Base-by-base conservation (phyloP, 2,329 filamentous ascomycete genomes). In the Parascedosporium putredinis region DNA sequence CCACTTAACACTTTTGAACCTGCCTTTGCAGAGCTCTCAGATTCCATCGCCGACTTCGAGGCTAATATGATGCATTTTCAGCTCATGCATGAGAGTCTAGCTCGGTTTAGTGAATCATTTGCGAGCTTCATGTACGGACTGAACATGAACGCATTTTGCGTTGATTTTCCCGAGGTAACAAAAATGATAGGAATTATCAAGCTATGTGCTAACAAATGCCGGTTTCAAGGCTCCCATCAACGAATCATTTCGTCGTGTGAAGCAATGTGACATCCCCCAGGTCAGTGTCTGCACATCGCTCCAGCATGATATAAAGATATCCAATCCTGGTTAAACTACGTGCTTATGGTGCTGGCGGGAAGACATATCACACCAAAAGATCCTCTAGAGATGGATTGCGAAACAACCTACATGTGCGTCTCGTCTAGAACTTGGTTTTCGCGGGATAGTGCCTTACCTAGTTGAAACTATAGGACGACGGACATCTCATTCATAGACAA, bases 141-240 rank as follows among this genome's bases (percentile, higher is more conserved):
- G 63, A 97, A 97, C 62, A 96, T 98, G 90, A 97, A 96, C 66
- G 93, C 93, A 1, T 98, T 97, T 64, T 97, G 91, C 64, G 90
- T 97, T 27, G 93, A 98, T 65, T 98, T 96, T 56, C 87, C 89
- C 0, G 93, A 98, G 79, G 89, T 89, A 68, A 7, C 7, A 12
- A 47, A 63, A 50, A 25, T 45, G 12, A 12, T 40, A 8, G 46
- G 33, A n/a, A n/a, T 36, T 18, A n/a, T 38, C 29, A 22, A 45
- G 23, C 18, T 56, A 45, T 38, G 22, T 49, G 12, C 34, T 27
- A 34, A 24, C 42, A 25, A 18, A 22, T 43, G 33, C 44, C n/a
- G 24, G 34, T 27, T 14, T 38, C 22, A 51, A 93, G 86, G 86
- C 86, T 1, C 90, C 90, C 0, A 80, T 95, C 55, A 62, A 82